phyloP scores from a whole-genome alignment of 805 yeast genomes.

The Saturnispora quitensis region DNA sequence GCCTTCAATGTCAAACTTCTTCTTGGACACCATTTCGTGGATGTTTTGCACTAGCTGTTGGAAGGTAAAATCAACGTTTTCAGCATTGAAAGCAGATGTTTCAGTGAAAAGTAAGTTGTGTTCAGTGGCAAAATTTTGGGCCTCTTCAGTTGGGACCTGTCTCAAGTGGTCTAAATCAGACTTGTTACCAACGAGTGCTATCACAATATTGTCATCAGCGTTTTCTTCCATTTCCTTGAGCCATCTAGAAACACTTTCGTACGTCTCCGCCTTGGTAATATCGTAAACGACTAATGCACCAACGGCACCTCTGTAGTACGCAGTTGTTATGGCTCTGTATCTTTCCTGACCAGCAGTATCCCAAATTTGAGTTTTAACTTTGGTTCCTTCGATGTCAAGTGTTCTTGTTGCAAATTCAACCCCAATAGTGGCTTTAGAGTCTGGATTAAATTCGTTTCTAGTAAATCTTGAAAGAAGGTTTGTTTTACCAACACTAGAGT shows the following conservation, averaged over 20 bases:
- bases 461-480: conserved; percentile 90
- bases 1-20: conserved; percentile 83
- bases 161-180: conserved; percentile 85
- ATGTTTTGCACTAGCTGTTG: conserved; percentile 88
- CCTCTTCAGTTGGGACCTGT: conserved; percentile 97
- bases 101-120: conserved; percentile 89
- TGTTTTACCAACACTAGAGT: conserved; percentile 95
- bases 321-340: conserved; percentile 94
- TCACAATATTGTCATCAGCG: conserved; percentile 91
- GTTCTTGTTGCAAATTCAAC: conserved; percentile 98
- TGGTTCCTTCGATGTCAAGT: conserved; percentile 73
- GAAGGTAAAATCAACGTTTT: conserved; percentile 91
- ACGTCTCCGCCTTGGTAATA: conserved; percentile 81
- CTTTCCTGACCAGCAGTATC: conserved; percentile 99
- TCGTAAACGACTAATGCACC: conserved; percentile 96
- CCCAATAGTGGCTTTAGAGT: conserved; percentile 91
- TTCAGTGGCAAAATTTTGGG: conserved; percentile 87
- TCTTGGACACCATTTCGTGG: conserved; percentile 89
- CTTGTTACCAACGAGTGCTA: conserved; percentile 89
- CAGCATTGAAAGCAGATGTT: conserved; percentile 89
- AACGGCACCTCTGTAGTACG: conserved; percentile 96
- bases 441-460: conserved; percentile 90
- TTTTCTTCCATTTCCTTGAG: conserved; percentile 83
- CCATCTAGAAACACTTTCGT: conserved; percentile 83
- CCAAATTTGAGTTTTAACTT: conserved; percentile 91